Evolutionary conservation across 208 protist species (phyloP).

Genomic region (Angomonas desouzai): DNA sequence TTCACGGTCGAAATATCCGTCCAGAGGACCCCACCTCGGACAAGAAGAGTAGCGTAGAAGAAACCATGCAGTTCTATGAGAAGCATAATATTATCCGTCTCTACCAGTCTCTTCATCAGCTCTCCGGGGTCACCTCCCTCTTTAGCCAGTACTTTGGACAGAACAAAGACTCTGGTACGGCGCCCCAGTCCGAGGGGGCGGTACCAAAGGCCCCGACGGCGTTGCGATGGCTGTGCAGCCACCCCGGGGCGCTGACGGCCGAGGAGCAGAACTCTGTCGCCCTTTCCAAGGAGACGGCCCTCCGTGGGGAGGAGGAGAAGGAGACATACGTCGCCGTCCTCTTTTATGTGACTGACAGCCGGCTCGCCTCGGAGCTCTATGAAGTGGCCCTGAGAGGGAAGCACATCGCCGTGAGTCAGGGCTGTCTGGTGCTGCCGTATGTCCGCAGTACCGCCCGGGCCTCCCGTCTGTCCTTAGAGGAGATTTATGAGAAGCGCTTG

Average conservation of each 20-base stretch:
- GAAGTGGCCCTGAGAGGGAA: conserved; percentile 52
- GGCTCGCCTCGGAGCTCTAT: conserved; percentile 67
- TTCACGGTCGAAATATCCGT: neutral
- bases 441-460: conserved; percentile 26
- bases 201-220: conserved; percentile 32
- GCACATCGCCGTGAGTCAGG: conserved; percentile 40
- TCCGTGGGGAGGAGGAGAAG: neutral
- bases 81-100: neutral
- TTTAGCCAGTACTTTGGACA: neutral
- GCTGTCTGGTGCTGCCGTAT: conserved; percentile 41
- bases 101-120: neutral
- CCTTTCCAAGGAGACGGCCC: conserved; percentile 25
- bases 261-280: conserved; percentile 32
- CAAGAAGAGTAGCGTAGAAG: neutral
- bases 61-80: neutral
- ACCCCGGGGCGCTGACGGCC: conserved; percentile 8
- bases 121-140: neutral
- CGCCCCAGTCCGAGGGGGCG: conserved; percentile 11
- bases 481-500: conserved; percentile 50
- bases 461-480: conserved; percentile 27
- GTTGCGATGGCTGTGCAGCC: conserved; percentile 34
- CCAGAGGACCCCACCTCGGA: neutral
- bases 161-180: neutral
- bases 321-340: conserved; percentile 16
- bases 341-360: conserved; percentile 60